Evolutionary conservation across 2,329 filamentous ascomycete species (phyloP), one percentile per base, ranked within the genome.

Genomic region (Fusarium penzigii): DNA sequence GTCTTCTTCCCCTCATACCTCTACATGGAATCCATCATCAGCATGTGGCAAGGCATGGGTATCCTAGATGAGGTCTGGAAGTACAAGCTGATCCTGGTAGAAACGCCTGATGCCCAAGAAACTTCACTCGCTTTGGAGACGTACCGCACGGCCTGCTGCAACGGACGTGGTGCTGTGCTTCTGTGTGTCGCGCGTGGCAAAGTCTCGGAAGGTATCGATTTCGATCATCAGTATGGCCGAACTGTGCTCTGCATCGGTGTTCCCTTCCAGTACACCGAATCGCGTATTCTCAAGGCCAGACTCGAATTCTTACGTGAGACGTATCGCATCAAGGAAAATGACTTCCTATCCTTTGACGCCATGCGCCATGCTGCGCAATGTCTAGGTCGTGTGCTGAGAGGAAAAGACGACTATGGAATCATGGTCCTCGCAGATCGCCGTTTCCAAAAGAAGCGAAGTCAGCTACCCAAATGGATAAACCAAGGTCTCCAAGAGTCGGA

Each of bases 331-430:
- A 86, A 90, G 53, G 94, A 97, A 70, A 96, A 96, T 62, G 95
- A 99, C 68, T 99, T 99, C 68, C 76, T 99, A 10, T 97, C 94
- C 17, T 99, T 99, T 78, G 94, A 99, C 68, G 94, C 94, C 17
- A 99, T 99, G 93, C 86, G 94, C n/a, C 94, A 99, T 69, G 94
- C 94, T 13, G 93, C 94, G 1, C 94, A 99, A 69, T 99, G 94
- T 67, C 78, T 99, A 2, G 95, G 94, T 13, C 92, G 94, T 68
- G 94, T 99, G 41, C 78, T 99, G 56, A 83, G 94, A 64, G 94
- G 94, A 20, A 99, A 99, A 71, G 95, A 99, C 68, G 94, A 99
- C 72, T 99, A 99, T 71, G 94, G 94, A n/a, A 90, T 99, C 77
- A 99, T 99, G 94, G 93, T 99, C 5, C 80, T 99, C 29, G 94